Conservation (phyloP, 1,284 basidiomycete species). For the Pseudozyma pruni region DNA sequence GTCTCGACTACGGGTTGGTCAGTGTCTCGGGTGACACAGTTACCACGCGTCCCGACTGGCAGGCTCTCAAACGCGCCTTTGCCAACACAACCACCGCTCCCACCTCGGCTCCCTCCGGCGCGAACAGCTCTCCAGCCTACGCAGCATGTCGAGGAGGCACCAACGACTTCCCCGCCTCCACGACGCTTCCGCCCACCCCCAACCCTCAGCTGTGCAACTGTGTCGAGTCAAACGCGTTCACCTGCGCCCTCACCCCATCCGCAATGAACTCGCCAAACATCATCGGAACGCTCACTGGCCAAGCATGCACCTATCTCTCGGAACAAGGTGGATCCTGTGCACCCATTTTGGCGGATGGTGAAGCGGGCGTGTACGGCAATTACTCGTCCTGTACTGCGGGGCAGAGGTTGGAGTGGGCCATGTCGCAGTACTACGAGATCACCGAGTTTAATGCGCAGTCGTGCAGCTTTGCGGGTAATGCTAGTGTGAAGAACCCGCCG, state of each 20-base stretch:
- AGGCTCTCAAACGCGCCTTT: conserved; percentile 76
- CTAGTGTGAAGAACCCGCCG: conserved; percentile 75
- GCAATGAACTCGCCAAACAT: conserved; percentile 76
- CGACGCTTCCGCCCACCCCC: conserved; percentile 82
- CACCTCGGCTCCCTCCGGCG: conserved; percentile 73
- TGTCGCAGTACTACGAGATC: conserved; percentile 81
- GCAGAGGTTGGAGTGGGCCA: conserved; percentile 75
- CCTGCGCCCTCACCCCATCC: conserved; percentile 77
- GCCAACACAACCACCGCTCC: conserved; percentile 74
- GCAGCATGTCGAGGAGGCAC: conserved; percentile 77
- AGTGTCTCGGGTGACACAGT: conserved; percentile 77
- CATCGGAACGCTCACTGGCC: conserved; percentile 77
- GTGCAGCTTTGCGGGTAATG: conserved; percentile 84
- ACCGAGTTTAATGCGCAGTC: conserved; percentile 73
- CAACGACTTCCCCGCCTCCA: conserved; percentile 75
- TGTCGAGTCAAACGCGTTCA: conserved; percentile 74
- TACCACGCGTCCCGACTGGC: conserved; percentile 77
- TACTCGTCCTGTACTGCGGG: conserved; percentile 80
- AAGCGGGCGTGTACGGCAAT: conserved; percentile 79
- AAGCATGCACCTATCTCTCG: conserved; percentile 78
- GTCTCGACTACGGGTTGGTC: conserved; percentile 84
- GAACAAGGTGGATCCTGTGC: conserved; percentile 72
- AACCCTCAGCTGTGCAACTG: conserved; percentile 82
- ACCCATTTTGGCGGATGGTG: conserved; percentile 79
- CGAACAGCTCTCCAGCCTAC: conserved; percentile 73